phyloP scores from a whole-genome alignment of 2,329 filamentous ascomycete genomes.

The Aspergillus tanneri region DNA sequence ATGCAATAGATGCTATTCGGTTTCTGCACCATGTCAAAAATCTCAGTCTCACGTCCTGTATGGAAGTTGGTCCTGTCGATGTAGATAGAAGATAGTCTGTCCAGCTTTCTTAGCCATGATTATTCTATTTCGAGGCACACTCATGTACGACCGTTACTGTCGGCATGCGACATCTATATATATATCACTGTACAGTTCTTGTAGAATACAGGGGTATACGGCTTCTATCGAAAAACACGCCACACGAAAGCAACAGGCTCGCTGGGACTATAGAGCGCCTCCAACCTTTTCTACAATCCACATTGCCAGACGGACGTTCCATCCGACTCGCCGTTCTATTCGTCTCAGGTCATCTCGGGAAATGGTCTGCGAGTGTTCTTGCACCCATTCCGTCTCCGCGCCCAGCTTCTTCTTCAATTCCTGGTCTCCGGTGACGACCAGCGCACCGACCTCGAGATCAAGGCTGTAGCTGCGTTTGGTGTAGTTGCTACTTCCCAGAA shows the following conservation, averaged over 20 bases:
- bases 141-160: too few relatives aligned
- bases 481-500: conserved; percentile 93
- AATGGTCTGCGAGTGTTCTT: conserved; percentile 68
- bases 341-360: conserved; percentile 76
- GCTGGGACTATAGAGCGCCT: conserved; percentile 67
- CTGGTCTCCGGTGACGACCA: conserved; percentile 78
- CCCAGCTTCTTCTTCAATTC: conserved; percentile 69
- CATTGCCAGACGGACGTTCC: conserved; percentile 86
- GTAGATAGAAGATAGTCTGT: not conserved
- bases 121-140: not conserved
- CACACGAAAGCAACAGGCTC: not conserved
- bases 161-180: not conserved
- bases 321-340: conserved; percentile 77
- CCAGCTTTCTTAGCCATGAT: not conserved
- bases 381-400: conserved; percentile 76
- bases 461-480: conserved; percentile 90
- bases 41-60: too few relatives aligned
- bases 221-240: conserved; percentile 7
- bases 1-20: not conserved
- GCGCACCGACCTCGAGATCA: conserved; percentile 83
- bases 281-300: conserved; percentile 86
- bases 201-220: conserved; percentile 19
- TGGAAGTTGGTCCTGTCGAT: too few relatives aligned
- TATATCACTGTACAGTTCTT: conserved; percentile 4
- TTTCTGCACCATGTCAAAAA: not conserved